Evolutionary conservation across 352 stramenopile genomes (phyloP), one percentile per base, ranked within the genome.

Genomic region (Globisporangium camurandrum): DNA sequence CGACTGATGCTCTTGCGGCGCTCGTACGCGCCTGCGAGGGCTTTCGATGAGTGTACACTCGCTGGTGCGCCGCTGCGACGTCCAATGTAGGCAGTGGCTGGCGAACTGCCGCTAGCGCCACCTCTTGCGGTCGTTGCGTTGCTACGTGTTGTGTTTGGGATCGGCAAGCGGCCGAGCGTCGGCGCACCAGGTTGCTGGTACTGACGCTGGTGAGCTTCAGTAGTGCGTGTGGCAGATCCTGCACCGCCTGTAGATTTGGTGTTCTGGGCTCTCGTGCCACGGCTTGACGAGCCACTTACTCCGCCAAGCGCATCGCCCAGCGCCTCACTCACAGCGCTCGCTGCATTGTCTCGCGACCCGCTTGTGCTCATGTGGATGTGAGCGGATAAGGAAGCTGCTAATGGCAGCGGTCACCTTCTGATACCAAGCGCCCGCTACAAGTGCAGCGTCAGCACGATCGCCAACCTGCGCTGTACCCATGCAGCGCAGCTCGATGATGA

Each of bases 271-370:
- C n/a, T n/a, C n/a, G n/a, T n/a, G 16, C 16, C n/a, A n/a, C 36
- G 7, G 40, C 30, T 10, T 46, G 39, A 0, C 45, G n/a, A 9
- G 33, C 24, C 17, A 44, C n/a, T n/a, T n/a, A n/a, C 44, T 5
- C 46, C 26, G 1, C 34, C 27, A n/a, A 61, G 26, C 10, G 39
- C 56, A 3, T 48, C 66, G 26, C 57, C 61, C 2, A 84, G 41
- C 4, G 66, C 67, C 19, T 84, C 69, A 20, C 60, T 64, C 2
- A 81, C 67, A 14, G 72, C 71, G 41, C 46, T 57, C 14, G 59
- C 69, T 6, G 36, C 1, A 16, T 27, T 49, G 22, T 49, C 12
- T 11, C 20, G 40, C 11, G 42, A 46, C 23, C 26, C 31, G 19
- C 14, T 19, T 12, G 27, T 19, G 9, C 28, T 46, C 8, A 23